These are phyloP conservation scores for Lasiodiplodia theobromae DNA, from an alignment of 2,329 filamentous ascomycete genomes.

Conservation along the genomic window DNA sequence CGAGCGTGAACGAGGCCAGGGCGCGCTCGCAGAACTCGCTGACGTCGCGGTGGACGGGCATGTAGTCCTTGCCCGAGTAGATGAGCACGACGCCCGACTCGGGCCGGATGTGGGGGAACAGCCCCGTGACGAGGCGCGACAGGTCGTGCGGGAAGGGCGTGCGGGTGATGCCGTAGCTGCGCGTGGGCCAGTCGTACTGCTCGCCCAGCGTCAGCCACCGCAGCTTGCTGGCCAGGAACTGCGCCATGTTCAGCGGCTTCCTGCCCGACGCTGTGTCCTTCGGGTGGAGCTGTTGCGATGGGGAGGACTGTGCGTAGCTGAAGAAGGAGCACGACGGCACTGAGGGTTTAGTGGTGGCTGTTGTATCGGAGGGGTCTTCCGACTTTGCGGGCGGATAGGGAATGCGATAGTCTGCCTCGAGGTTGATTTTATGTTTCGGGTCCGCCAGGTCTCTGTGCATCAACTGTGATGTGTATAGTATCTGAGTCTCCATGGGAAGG, in stretches of 20 bases:
- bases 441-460: slow-evolving; percentile 81
- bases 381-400: slow-evolving; percentile 61
- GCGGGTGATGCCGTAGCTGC: slow-evolving; percentile 72
- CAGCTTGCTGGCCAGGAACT: slow-evolving; percentile 76
- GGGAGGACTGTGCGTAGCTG: slow-evolving; percentile 37
- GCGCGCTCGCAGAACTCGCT: slow-evolving; percentile 82
- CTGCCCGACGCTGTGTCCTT: slow-evolving; percentile 77
- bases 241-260: slow-evolving; percentile 69
- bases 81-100: slow-evolving; percentile 95
- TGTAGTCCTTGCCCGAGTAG: slow-evolving; percentile 87
- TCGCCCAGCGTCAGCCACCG: slow-evolving; percentile 95
- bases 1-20: slow-evolving; percentile 86
- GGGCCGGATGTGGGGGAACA: slow-evolving; percentile 80
- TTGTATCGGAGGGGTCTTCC: neutral
- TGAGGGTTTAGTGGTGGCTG: neutral
- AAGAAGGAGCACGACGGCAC: slow-evolving; percentile 55
- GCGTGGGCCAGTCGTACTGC: slow-evolving; percentile 94
- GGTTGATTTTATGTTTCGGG: slow-evolving; percentile 80
- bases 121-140: slow-evolving; percentile 66
- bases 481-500: slow-evolving; percentile 73
- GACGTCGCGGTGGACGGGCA: slow-evolving; percentile 92
- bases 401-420: slow-evolving; percentile 80
- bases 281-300: slow-evolving; percentile 52
- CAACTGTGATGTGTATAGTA: slow-evolving; percentile 72
- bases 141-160: slow-evolving; percentile 83